Conservation (phyloP, 2,329 filamentous ascomycete genomes). For the Geosmithia putterillii region DNA sequence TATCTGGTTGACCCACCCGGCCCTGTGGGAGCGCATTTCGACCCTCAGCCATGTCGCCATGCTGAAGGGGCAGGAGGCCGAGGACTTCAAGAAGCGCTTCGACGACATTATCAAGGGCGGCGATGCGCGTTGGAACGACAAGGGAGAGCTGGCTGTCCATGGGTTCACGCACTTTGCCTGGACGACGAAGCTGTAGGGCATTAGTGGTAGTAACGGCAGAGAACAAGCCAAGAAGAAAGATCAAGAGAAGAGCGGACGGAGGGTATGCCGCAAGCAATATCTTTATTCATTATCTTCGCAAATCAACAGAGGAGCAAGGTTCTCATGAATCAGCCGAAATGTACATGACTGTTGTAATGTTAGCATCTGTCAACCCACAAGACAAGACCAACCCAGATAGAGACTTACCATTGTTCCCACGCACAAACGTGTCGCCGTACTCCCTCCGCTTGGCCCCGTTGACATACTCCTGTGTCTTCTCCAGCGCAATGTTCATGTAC, state of each 20-base stretch:
- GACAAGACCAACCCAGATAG: neutral
- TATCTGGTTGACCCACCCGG: slow-evolving; percentile 43
- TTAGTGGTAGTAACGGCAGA: neutral
- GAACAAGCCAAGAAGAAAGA: neutral
- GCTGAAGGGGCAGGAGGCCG: slow-evolving; percentile 36
- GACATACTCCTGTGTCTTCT: slow-evolving; percentile 88
- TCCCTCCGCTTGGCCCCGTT: slow-evolving; percentile 70
- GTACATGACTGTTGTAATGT: slow-evolving; percentile 46
- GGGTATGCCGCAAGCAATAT: slow-evolving; percentile 5
- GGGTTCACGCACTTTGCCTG: slow-evolving; percentile 52
- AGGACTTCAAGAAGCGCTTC: slow-evolving; percentile 34
- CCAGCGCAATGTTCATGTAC: slow-evolving; percentile 98
- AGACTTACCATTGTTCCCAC: slow-evolving; percentile 79
- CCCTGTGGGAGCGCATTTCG: slow-evolving; percentile 49
- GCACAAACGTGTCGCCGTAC: slow-evolving; percentile 90
- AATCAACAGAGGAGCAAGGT: no score
- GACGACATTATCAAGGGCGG: slow-evolving; percentile 38
- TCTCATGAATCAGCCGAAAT: slow-evolving; percentile 49
- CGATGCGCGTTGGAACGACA: slow-evolving; percentile 36
- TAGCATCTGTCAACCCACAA: neutral
- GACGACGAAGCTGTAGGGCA: slow-evolving; percentile 34
- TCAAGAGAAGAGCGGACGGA: neutral
- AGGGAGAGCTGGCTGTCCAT: slow-evolving; percentile 51
- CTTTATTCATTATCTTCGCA: slow-evolving; percentile 4
- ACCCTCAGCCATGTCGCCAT: slow-evolving; percentile 59